Base-by-base conservation (phyloP, 2,329 filamentous ascomycete species). In the Colletotrichum caudatum region DNA sequence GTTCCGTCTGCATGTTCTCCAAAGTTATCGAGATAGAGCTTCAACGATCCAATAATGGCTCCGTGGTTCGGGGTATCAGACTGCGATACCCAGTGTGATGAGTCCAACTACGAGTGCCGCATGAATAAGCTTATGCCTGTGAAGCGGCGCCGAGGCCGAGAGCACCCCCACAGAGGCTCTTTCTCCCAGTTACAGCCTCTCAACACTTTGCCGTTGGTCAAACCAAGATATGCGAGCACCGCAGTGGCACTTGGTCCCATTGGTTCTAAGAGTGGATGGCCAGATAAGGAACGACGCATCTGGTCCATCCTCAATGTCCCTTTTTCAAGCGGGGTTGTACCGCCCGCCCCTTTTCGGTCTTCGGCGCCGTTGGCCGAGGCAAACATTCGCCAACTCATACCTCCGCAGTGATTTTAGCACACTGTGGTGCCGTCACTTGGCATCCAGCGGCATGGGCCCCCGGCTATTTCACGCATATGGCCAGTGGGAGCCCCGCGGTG, bases 291-390 rank as follows among this genome's bases (percentile, higher is more conserved):
- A 11, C 26, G 50, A 18, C 64, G 26, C 20, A 1, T 50, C 35
- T 26, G 41, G 64, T 51, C 57, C 57, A 67, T 50, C n/a, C 44
- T 29, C 48, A 37, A n/a, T 51, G 39, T 41, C 35, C 33, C 50
- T 26, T 44, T 61, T 39, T 50, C 61, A 60, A 2, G 3, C 8
- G 35, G 35, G 8, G 35, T 9, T 37, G 35, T 37, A 37, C 35
- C 35, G 35, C 11, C 9, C 11, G 35, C 35, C 26, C 3, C 35
- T 16, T 37, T 26, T 67, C 68, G 57, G 68, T 9, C 5, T 68
- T 68, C 64, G 68, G 64, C 64, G 68, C 68, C 64, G 64, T 44
- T 51, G 50, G 50, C 57, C 64, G 68, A 58, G 9, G 2, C 6
- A 9, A 39, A 23, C 23, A 3, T 61, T 54, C 23, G 16, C 37